phyloP scores from a whole-genome alignment of 805 yeast species.

The Candida ponderosae region DNA sequence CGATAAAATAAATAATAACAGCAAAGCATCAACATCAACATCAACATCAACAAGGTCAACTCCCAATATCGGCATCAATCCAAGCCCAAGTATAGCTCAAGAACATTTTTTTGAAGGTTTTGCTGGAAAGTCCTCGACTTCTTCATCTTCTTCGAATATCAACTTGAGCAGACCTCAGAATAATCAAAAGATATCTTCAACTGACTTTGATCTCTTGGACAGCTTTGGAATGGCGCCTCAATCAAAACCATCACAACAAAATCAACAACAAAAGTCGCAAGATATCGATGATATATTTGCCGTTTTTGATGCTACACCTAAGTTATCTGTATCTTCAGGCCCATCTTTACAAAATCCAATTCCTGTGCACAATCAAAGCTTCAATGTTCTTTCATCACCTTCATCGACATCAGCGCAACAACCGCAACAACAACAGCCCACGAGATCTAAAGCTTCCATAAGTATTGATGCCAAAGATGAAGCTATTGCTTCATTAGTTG shows the following conservation, averaged over 20 bases:
- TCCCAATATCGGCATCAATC: slow-evolving; percentile 1
- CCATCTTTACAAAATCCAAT: not conserved
- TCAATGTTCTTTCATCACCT: too few relatives aligned
- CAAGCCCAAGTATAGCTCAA: not conserved
- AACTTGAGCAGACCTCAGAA: not conserved
- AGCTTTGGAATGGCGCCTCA: slow-evolving; percentile 6
- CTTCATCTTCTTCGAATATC: not conserved
- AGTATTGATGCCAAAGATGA: slow-evolving; percentile 28
- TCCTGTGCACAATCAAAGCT: not conserved
- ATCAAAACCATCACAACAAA: slow-evolving; percentile 1
- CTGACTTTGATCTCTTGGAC: slow-evolving; percentile 9
- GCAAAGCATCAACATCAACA: too few relatives aligned
- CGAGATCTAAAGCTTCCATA: slow-evolving; percentile 2
- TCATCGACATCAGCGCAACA: not conserved
- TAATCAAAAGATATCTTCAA: not conserved
- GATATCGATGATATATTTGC: slow-evolving; percentile 23
- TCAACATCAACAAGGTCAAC: not conserved
- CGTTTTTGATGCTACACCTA: slow-evolving; percentile 19
- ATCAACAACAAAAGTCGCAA: slow-evolving; percentile 2
- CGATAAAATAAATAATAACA: slow-evolving; percentile 3
- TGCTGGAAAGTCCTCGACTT: not conserved
- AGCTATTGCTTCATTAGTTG: slow-evolving; percentile 60
- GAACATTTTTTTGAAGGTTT: slow-evolving; percentile 17
- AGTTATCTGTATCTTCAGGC: not conserved
- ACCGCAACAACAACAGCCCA: slow-evolving; percentile 1